Base-by-base conservation (phyloP, 306 rosid species). In the Argentina anserina region DNA sequence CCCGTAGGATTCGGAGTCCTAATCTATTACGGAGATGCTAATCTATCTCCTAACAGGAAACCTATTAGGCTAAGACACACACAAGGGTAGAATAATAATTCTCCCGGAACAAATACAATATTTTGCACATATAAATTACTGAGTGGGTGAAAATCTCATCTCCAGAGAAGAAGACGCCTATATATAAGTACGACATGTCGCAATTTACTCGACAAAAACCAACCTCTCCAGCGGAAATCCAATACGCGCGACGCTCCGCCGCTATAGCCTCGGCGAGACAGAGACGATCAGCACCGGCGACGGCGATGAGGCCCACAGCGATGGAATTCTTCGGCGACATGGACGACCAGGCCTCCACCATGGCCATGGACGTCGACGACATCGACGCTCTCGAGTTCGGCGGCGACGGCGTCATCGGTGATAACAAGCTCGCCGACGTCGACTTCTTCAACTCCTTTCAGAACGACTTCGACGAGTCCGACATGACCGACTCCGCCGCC, bases 311-410 rank as follows among this genome's bases (percentile, higher is more conserved):
- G 76, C 65, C 90, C 40, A 88, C 82, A 83, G 76, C 86, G 42
- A 88, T 88, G 89, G 97, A 88, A 1, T 80, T 86, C 81, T 87
- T 88, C 70, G 87, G 86, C 36, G 98, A 90, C 75, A 80, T 93
- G 91, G 98, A 93, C 0, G 97, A 90, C 25, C 92, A 87, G 59
- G 92, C 84, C 3, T 82, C 98, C 12, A 31, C 96, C 4, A 90
- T 90, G 90, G 98, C 93, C 26, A 92, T 92, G 97, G 97, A 93
- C 45, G 98, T 92, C 0, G 98, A 92, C 77, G 98, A 93, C 49
- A 90, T 80, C 0, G 97, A 93, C 73, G 79, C 91, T 0, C 84
- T 86, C 28, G 97, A 93, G 75, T 82, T 88, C 28, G 70, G 84
- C 20, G 70, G 83, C 20, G 98, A 88, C 1, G 94, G 97, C 1